Percentiles rank a stretch among this genome's conserved stretches.
phyloP scores from a whole-genome alignment of 768 basidiomycete genomes.

The Sporobolomyces roseus region DNA sequence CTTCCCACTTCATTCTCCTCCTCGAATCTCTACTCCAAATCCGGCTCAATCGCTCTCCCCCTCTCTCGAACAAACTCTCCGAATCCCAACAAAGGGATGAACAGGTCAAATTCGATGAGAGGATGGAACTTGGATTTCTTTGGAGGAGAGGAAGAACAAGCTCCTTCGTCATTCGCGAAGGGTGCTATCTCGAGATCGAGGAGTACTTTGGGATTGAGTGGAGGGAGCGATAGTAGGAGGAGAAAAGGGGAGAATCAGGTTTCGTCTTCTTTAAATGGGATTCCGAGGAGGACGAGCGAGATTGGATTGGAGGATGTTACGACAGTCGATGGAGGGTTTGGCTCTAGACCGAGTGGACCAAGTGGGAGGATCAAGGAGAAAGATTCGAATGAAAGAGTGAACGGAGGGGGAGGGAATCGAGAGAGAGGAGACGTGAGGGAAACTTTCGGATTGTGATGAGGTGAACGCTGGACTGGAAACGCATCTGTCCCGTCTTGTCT shows the following conservation, averaged over 20 bases:
- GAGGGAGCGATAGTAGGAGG: background rate
- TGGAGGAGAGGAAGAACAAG: conserved; percentile 25
- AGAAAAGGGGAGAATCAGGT: background rate
- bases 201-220: background rate
- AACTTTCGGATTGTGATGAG: background rate
- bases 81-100: no score
- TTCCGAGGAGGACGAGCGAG: background rate
- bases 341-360: background rate
- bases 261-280: background rate
- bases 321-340: background rate
- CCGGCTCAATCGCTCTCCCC: conserved; percentile 3
- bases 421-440: background rate
- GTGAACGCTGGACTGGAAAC: no score
- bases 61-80: conserved; percentile 8
- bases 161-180: background rate
- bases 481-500: no score
- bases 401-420: no score
- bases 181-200: background rate
- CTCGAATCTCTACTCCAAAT: background rate
- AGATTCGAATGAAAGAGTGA: background rate
- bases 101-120: no score
- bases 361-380: background rate
- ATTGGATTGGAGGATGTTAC: conserved; percentile 6
- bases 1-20: background rate
- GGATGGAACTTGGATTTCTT: conserved; percentile 28